A percentile compares a stretch with the other conserved stretches of the same genome.
phyloP scores from a whole-genome alignment of 495 filamentous ascomycete species.

The Penicillium salamii region DNA sequence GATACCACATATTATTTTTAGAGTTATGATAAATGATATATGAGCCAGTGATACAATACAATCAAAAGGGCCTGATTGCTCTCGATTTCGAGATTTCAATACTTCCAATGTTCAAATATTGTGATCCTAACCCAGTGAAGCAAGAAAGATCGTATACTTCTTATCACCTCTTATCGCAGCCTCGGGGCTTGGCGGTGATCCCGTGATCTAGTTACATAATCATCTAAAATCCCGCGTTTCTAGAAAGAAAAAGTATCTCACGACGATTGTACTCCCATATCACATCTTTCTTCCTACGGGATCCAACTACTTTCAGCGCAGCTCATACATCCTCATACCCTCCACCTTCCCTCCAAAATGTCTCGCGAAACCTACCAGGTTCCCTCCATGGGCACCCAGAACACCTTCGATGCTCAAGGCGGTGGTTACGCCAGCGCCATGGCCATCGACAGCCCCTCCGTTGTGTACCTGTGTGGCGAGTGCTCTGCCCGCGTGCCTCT shows the following conservation, averaged over 20 bases:
- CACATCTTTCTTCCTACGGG: neutral
- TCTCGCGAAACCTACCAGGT: constrained; percentile 52
- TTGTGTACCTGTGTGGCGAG: constrained; percentile 90
- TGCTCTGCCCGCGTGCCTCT: constrained; percentile 80
- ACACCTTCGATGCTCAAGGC: constrained; percentile 36
- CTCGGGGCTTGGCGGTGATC: neutral
- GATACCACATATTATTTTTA: constrained; percentile 16
- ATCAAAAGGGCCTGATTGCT: too few species aligned
- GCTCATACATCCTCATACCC: neutral
- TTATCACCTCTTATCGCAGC: too few species aligned
- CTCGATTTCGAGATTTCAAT: too few species aligned
- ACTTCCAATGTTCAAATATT: too few species aligned
- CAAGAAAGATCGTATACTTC: too few species aligned
- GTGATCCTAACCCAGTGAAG: too few species aligned
- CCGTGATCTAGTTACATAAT: neutral
- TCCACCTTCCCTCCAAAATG: constrained; percentile 24
- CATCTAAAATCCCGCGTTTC: constrained; percentile 6
- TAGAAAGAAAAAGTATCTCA: constrained; percentile 8
- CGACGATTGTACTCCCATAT: neutral
- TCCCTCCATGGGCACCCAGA: constrained; percentile 37
- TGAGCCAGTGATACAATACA: neutral
- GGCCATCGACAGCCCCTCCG: constrained; percentile 44
- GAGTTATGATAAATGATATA: neutral
- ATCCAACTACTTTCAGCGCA: neutral
- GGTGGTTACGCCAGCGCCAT: constrained; percentile 21